phyloP scores from a whole-genome alignment of 2,329 filamentous ascomycete genomes.

The Paramyrothecium sp. region DNA sequence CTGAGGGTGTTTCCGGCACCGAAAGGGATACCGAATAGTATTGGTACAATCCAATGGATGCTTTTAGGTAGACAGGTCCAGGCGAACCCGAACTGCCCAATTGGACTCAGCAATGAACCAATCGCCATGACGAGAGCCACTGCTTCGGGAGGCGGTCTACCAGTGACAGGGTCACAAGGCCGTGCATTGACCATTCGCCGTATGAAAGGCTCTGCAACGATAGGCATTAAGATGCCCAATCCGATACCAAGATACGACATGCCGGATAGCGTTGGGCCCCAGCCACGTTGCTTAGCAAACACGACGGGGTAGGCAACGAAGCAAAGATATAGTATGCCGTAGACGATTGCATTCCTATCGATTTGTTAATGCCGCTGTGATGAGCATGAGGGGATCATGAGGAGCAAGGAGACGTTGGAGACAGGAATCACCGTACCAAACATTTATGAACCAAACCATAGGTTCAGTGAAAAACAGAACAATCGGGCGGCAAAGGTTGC shows the following conservation, averaged over 20 bases:
- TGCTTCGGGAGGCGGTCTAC: slow-evolving; percentile 69
- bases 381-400: background rate
- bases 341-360: slow-evolving; percentile 67
- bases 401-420: background rate
- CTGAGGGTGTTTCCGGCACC: slow-evolving; percentile 69
- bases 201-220: slow-evolving; percentile 64
- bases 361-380: background rate
- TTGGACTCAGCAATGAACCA: slow-evolving; percentile 66
- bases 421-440: background rate
- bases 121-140: slow-evolving; percentile 75
- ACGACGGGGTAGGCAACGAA: slow-evolving; percentile 86
- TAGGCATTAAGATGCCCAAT: slow-evolving; percentile 55
- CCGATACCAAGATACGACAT: slow-evolving; percentile 68
- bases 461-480: slow-evolving; percentile 73
- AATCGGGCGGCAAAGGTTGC: slow-evolving; percentile 73
- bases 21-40: slow-evolving; percentile 73
- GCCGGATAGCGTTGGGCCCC: slow-evolving; percentile 69
- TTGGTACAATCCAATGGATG: slow-evolving; percentile 74
- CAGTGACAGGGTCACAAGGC: slow-evolving; percentile 67
- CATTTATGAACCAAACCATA: slow-evolving; percentile 61
- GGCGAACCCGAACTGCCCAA: slow-evolving; percentile 78
- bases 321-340: slow-evolving; percentile 79
- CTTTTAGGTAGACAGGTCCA: slow-evolving; percentile 74
- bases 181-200: slow-evolving; percentile 73
- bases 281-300: slow-evolving; percentile 69